Evolutionary conservation across 345 rosid species (phyloP).

Genomic region (Citrus maxima): DNA sequence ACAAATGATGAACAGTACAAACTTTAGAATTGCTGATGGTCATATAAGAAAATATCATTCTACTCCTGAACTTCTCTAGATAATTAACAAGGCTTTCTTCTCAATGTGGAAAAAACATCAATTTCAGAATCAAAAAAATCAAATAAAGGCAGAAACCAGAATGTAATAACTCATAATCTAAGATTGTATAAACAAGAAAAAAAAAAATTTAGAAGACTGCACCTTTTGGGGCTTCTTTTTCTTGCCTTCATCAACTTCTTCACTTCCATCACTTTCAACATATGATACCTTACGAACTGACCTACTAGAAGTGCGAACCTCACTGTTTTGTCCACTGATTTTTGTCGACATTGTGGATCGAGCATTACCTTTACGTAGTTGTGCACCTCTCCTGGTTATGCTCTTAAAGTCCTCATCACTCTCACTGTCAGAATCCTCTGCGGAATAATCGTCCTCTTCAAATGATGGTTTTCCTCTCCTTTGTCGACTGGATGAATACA

Average conservation of each 20-base stretch:
- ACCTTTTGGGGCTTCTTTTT: conserved; percentile 81
- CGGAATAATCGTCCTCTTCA: conserved; percentile 70
- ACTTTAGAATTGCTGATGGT: too few relatives aligned
- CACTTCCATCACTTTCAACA: conserved; percentile 99
- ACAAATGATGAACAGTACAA: not conserved
- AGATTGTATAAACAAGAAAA: not conserved
- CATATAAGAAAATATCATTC: not conserved
- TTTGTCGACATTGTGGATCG: conserved; percentile 34
- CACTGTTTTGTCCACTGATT: conserved; percentile 50
- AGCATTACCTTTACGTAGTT: conserved; percentile 58
- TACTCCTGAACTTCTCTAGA: not conserved
- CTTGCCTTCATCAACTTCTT: conserved; percentile 81
- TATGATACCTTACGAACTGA: conserved; percentile 94
- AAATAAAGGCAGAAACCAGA: not conserved
- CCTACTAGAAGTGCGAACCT: conserved; percentile 89
- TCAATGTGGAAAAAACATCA: not conserved
- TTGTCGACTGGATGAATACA: conserved; percentile 42
- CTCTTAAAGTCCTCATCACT: conserved; percentile 61
- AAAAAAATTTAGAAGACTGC: conserved; percentile 9
- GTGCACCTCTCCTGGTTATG: conserved; percentile 57
- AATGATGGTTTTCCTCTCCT: conserved; percentile 60
- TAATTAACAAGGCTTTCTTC: not conserved
- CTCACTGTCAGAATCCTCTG: conserved; percentile 65
- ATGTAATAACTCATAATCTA: not conserved
- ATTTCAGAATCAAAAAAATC: not conserved